Conservation (phyloP, 148 eudicot genomes). For the Fallopia convolvulus region DNA sequence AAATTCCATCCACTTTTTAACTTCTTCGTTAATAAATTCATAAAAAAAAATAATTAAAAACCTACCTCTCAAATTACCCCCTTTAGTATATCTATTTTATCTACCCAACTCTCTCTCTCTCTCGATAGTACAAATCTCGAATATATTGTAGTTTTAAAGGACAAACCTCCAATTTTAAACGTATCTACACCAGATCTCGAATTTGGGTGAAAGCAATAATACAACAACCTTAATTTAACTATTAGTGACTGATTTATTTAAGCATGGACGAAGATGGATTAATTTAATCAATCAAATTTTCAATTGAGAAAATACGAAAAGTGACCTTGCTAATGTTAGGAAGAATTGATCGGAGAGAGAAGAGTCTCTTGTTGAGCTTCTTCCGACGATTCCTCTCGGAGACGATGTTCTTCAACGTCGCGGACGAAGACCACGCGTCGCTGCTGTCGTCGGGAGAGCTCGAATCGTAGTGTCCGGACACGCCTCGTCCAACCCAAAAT, state of each 20-base stretch:
- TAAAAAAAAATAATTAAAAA: too few relatives aligned
- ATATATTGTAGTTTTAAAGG: too few relatives aligned
- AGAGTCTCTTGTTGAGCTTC: conserved; percentile 76
- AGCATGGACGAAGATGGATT: too few relatives aligned
- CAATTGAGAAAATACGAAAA: not conserved
- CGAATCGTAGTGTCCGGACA: conserved; percentile 61
- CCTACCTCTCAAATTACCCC: too few relatives aligned
- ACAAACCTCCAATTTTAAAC: not conserved
- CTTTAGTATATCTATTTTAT: too few relatives aligned
- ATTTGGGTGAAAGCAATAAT: not conserved
- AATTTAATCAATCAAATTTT: not conserved
- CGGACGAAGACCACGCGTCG: conserved; percentile 18
- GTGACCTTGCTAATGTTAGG: conserved; percentile 85
- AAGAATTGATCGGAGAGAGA: conserved; percentile 76
- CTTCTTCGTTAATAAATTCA: too few relatives aligned
- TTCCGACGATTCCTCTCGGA: conserved; percentile 75
- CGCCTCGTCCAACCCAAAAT: conserved; percentile 36
- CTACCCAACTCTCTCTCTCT: too few relatives aligned
- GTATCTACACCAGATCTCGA: not conserved
- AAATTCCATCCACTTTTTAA: too few relatives aligned
- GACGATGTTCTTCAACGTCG: conserved; percentile 60
- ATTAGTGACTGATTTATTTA: too few relatives aligned
- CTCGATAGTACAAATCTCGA: too few relatives aligned
- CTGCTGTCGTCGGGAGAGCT: conserved; percentile 71
- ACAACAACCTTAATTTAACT: too few relatives aligned